Conservation (phyloP, 352 stramenopile genomes). For the Pythium guiyangense region DNA sequence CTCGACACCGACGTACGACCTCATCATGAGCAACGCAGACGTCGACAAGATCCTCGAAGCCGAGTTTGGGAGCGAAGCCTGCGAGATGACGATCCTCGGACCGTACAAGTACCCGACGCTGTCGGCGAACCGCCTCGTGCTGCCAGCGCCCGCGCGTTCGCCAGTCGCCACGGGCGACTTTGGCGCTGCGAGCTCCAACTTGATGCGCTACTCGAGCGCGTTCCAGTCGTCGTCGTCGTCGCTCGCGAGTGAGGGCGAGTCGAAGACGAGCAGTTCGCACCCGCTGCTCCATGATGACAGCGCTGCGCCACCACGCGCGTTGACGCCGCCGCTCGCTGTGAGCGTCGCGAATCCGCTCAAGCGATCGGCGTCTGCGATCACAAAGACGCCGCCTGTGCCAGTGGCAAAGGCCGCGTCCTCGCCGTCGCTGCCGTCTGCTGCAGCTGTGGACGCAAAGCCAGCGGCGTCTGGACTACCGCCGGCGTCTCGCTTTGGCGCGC, state of each 20-base stretch:
- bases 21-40: conserved; percentile 26
- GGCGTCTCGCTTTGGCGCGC: conserved; percentile 8
- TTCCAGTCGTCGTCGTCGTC: neutral
- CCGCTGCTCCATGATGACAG: neutral
- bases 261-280: neutral
- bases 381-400: conserved; percentile 21
- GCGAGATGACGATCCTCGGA: conserved; percentile 23
- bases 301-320: neutral
- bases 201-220: conserved; percentile 5
- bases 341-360: conserved; percentile 23
- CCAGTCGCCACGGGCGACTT: conserved; percentile 9
- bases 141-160: conserved; percentile 7
- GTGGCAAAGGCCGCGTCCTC: conserved; percentile 5
- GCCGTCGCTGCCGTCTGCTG: neutral
- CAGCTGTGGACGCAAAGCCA: neutral
- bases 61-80: conserved; percentile 18
- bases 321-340: conserved; percentile 10
- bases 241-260: neutral
- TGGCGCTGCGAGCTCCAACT: neutral
- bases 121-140: conserved; percentile 6
- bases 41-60: conserved; percentile 24
- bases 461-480: neutral
- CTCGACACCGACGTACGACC: conserved; percentile 14
- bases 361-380: conserved; percentile 23
- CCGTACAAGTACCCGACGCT: conserved; percentile 24